A percentile compares a stretch with the other conserved stretches of the same genome.
Evolutionary conservation across 2,329 filamentous ascomycete genomes (phyloP).

Genomic region (Curvularia lunata): DNA sequence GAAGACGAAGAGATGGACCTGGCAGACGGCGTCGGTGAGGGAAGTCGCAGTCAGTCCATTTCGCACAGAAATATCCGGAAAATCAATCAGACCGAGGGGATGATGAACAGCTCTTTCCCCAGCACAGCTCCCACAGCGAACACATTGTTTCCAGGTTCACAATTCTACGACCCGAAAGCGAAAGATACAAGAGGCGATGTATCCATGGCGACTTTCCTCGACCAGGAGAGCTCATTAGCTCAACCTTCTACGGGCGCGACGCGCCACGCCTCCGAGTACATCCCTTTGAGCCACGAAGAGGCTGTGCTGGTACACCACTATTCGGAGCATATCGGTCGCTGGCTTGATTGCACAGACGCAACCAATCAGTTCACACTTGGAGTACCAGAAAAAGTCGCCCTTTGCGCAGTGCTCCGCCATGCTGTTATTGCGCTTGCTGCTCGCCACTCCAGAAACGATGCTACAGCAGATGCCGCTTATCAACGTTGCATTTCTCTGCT

Average conservation of each 20-base stretch:
- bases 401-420: conserved; percentile 38
- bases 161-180: conserved; percentile 11
- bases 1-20: conserved; percentile 1
- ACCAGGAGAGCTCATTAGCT: not conserved
- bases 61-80: conserved; percentile 23
- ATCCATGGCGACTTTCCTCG: conserved; percentile 22
- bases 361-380: conserved; percentile 41
- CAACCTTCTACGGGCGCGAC: not conserved
- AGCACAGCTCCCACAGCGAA: conserved; percentile 18
- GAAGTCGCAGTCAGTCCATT: conserved; percentile 22
- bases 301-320: conserved; percentile 40
- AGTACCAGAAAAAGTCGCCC: conserved; percentile 36
- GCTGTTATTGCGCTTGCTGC: conserved; percentile 41
- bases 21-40: conserved; percentile 12
- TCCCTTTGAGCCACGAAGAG: conserved; percentile 30
- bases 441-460: conserved; percentile 32
- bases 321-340: conserved; percentile 39
- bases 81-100: conserved; percentile 19
- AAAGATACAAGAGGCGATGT: conserved; percentile 14
- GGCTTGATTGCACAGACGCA: conserved; percentile 43
- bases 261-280: conserved; percentile 12
- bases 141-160: conserved; percentile 23
- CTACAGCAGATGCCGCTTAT: conserved; percentile 32
- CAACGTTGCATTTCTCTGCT: conserved; percentile 40
- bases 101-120: conserved; percentile 16